A percentile compares a stretch with the other conserved stretches of the same genome.
These are phyloP conservation scores for Allium sativum DNA, from an alignment of 106 monocot genomes.

Conservation along the genomic window DNA sequence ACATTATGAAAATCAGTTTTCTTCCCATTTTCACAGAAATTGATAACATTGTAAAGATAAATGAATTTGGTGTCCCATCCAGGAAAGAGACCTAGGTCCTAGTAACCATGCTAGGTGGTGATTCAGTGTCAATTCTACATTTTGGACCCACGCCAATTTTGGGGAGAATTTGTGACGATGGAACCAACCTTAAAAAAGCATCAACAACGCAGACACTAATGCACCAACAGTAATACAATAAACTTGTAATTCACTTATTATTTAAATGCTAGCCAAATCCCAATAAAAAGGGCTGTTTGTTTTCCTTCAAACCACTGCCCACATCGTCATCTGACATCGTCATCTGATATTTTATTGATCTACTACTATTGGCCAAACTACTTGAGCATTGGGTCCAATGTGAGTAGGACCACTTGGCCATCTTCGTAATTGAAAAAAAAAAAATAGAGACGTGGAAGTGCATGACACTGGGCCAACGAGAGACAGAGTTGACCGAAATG, in stretches of 20 bases:
- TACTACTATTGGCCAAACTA: neutral
- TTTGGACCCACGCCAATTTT: conserved; percentile 26
- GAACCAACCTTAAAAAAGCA: conserved; percentile 18
- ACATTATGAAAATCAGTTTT: too few species aligned
- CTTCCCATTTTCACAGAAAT: too few species aligned
- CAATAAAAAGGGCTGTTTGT: conserved; percentile 5
- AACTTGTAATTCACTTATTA: conserved; percentile 4
- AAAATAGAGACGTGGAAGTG: conserved; percentile 1
- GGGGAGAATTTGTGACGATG: conserved; percentile 15
- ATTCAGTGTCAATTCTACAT: conserved; percentile 21
- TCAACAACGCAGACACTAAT: conserved; percentile 11
- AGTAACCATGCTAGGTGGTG: conserved; percentile 20
- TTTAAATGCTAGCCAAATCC: neutral
- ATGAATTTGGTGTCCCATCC: conserved; percentile 14
- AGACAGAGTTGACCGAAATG: conserved; percentile 2
- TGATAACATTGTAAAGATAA: conserved; percentile 17
- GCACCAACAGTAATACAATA: conserved; percentile 5
- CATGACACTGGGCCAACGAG: neutral
- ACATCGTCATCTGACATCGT: neutral
- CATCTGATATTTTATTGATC: conserved; percentile 1
- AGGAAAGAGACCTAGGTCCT: conserved; percentile 21
- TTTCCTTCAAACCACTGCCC: conserved; percentile 2
- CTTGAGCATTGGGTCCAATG: neutral
- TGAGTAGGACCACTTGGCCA: conserved; percentile 1
- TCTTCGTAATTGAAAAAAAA: conserved; percentile 9